Percentiles rank a stretch among this genome's conserved stretches.
These are phyloP conservation scores for Yueomyces sinensis DNA, from an alignment of 805 yeast genomes.

Conservation along the genomic window DNA sequence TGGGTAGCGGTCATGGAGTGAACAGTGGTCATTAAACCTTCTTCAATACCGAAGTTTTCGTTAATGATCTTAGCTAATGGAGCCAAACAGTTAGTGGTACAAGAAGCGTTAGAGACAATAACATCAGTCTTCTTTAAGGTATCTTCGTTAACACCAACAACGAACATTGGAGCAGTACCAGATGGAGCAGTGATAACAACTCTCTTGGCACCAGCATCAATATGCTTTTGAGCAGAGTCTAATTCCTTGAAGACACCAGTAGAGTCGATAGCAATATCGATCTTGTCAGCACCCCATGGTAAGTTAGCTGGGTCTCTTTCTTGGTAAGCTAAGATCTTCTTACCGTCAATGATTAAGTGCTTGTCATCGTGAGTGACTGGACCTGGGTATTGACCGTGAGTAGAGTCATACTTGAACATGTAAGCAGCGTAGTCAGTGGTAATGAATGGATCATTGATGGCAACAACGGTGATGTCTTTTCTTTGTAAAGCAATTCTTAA, in stretches of 20 bases:
- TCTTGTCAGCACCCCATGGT: constrained; percentile 54
- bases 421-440: constrained; percentile 57
- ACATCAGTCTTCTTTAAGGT: constrained; percentile 42
- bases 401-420: constrained; percentile 66
- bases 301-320: constrained; percentile 56
- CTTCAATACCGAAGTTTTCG: constrained; percentile 55
- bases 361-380: constrained; percentile 41
- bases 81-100: constrained; percentile 66
- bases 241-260: constrained; percentile 59
- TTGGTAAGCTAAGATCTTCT: constrained; percentile 37
- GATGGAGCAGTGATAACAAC: constrained; percentile 64
- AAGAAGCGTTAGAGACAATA: constrained; percentile 58
- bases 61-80: constrained; percentile 59
- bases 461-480: constrained; percentile 43
- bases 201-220: constrained; percentile 64
- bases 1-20: constrained; percentile 64
- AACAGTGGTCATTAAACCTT: constrained; percentile 66
- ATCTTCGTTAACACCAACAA: constrained; percentile 55
- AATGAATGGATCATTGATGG: constrained; percentile 59
- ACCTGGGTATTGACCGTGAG: constrained; percentile 53
- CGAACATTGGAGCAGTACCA: constrained; percentile 60
- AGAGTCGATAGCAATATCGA: constrained; percentile 55
- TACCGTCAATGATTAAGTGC: constrained; percentile 40
- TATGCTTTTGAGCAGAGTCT: constrained; percentile 55
- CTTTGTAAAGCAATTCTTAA: constrained; percentile 47